Base-by-base conservation (phyloP, 805 yeast genomes). In the Candida broadrunensis region DNA sequence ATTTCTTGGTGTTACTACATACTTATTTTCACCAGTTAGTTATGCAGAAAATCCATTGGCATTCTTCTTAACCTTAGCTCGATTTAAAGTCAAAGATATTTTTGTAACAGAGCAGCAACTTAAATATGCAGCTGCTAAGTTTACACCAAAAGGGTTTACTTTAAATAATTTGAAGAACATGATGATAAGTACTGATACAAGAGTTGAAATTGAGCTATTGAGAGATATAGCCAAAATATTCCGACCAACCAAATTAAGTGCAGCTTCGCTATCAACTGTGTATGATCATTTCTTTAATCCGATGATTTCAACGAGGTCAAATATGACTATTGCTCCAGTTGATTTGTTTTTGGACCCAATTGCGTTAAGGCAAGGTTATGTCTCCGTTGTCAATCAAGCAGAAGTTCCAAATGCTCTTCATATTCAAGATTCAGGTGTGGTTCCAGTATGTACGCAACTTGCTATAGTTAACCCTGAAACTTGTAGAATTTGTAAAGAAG, bases 401-500 rank as follows among this genome's bases (percentile, higher is more conserved):
- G 85, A 80, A 46, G 73, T 73, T 19, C 82, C 86, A 3, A 73
- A 76, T 48, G 88, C 89, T 0, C 65, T 93, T 38, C 83, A 82
- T 42, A 65, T 93, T 7, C 96, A 89, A 55, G 99, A 93, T 55
- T 87, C 96, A 0, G 99, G 99, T 11, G 85, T 91, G 73, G 97
- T 90, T 0, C 95, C 97, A 1, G 90, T 89, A 7, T 87, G 95
- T 56, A 88, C 98, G 0, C 96, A 90, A 55, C 79, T 93, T 25
- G 93, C 95, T 1, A 85, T 93, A 44, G 97, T 93, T 3, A 93
- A 93, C 49, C 99, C 99, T 1, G 97, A 93, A 56, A 91, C 97
- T 0, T 62, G 76, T 34, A 67, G 71, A 39, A 67, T 89, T 11
- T 91, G 99, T 56, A 79, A 77, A 43, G 83, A 82, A 38, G 97